Evolutionary conservation across 2,329 filamentous ascomycete species (phyloP), one percentile per base, ranked within the genome.

Genomic region (Talaromyces sp.): DNA sequence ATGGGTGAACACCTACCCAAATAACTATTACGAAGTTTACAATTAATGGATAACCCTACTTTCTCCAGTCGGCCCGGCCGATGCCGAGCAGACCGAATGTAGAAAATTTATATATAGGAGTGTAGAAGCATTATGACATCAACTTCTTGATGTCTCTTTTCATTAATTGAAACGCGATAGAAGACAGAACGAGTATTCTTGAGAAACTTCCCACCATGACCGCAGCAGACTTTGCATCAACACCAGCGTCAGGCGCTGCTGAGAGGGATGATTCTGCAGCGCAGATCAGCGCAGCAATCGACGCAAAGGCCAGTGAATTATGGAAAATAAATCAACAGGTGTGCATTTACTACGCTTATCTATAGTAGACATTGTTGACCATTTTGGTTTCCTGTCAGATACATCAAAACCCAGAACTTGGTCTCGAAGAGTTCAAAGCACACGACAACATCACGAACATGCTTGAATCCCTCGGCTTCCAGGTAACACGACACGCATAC

Each of bases 401-500:
- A 60, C 78, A 77, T 70, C 74, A 75, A n/a, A 76, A 85, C 64
- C 84, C 85, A 0, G 85, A 87, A 70, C 73, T 83, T 0, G 80
- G 78, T 2, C 86, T 81, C 69, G 71, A 85, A 61, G 85, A 87
- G 68, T 73, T 80, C 70, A 78, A 77, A 19, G 85, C 85, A 9
- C 84, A 86, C 67, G 79, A 84, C 45, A 78, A 75, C 8, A 81
- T 87, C 56, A 79, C 79, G 16, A 68, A 73, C 4, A 78, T 82
- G 43, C 74, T 86, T 0, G 75, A 80, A 47, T 67, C 71, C 1
- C 77, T 80, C 3, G 84, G 82, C 0, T 84, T 82, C 68, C 65
- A 70, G 0, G 82, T 86, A 7, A 82, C 75, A 4, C 79, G 79
- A 0, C 79, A 83, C 61, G 81, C 84, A 0, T 85, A 84, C 68